phyloP scores from a whole-genome alignment of 2,329 filamentous ascomycete genomes.

The Colletotrichum magnum region DNA sequence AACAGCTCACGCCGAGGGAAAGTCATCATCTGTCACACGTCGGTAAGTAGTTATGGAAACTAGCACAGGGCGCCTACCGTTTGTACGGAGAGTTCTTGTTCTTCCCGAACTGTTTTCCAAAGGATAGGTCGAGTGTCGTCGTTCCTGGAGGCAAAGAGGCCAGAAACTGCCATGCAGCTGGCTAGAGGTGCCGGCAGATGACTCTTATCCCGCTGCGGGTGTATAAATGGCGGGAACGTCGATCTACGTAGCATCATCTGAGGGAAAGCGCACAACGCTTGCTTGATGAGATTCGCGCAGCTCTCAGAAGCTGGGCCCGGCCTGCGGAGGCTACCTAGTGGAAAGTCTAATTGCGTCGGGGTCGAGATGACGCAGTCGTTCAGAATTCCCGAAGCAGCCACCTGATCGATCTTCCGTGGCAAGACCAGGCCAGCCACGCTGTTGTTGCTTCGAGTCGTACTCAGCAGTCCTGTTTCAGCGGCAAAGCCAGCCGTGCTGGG shows the following conservation, averaged over 20 bases:
- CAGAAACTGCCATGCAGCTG: slow-evolving; percentile 35
- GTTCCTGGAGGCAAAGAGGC: slow-evolving; percentile 25
- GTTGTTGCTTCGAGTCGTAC: not conserved
- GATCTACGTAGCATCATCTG: slow-evolving; percentile 37
- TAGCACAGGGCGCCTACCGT: not conserved
- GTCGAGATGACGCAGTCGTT: slow-evolving; percentile 13
- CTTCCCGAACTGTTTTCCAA: slow-evolving; percentile 28
- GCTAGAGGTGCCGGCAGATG: slow-evolving; percentile 25
- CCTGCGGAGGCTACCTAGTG: not conserved
- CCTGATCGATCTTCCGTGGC: not conserved
- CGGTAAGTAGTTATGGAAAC: too few species aligned
- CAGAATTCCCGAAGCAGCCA: not conserved
- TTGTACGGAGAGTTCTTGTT: slow-evolving; percentile 24
- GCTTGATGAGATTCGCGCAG: slow-evolving; percentile 14
- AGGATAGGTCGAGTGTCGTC: slow-evolving; percentile 22
- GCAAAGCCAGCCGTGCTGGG: not conserved
- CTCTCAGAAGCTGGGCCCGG: not conserved
- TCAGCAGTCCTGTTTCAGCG: too few species aligned
- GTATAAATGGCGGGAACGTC: slow-evolving; percentile 38
- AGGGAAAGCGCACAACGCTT: slow-evolving; percentile 22
- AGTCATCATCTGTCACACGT: not conserved
- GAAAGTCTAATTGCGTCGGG: slow-evolving; percentile 1
- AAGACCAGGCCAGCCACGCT: not conserved
- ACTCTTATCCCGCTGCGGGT: slow-evolving; percentile 21
- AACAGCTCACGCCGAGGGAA: slow-evolving; percentile 15